Evolutionary conservation across 2,329 filamentous ascomycete species (phyloP).

Genomic region (Monosporascus sp.): DNA sequence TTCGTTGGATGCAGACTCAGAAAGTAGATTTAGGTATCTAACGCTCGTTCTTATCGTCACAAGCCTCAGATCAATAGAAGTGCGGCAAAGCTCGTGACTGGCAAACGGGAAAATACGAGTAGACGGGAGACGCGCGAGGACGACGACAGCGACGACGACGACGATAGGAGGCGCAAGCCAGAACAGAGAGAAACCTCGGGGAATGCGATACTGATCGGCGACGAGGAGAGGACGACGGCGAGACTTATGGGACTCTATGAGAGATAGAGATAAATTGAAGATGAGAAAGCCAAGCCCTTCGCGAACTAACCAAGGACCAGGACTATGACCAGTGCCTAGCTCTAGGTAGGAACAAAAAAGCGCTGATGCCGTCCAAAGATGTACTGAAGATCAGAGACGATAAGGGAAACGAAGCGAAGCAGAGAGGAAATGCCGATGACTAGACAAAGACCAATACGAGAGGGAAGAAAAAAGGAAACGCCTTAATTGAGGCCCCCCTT

Average conservation of each 20-base stretch:
- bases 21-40: background rate
- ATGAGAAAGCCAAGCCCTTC: slow-evolving; percentile 10
- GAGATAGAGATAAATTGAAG: slow-evolving; percentile 12
- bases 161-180: slow-evolving; percentile 13
- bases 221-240: slow-evolving; percentile 11
- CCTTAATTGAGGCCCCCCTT: slow-evolving; percentile 8
- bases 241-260: slow-evolving; percentile 15
- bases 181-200: slow-evolving; percentile 12
- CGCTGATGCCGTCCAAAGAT: background rate
- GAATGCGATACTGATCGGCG: slow-evolving; percentile 13
- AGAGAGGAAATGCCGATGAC: slow-evolving; percentile 11
- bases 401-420: slow-evolving; percentile 11
- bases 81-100: slow-evolving; percentile 11
- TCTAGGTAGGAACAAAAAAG: background rate
- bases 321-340: slow-evolving; percentile 6
- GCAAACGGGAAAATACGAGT: slow-evolving; percentile 9
- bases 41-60: background rate
- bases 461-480: slow-evolving; percentile 18
- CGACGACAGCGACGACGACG: slow-evolving; percentile 10
- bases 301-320: slow-evolving; percentile 11
- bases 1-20: background rate
- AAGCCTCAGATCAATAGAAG: background rate
- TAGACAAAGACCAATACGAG: slow-evolving; percentile 15
- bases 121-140: background rate
- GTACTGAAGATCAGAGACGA: slow-evolving; percentile 2